These are phyloP conservation scores for Cylindrodendrum hubeiense DNA, from an alignment of 2,329 filamentous ascomycete genomes.

Conservation along the genomic window DNA sequence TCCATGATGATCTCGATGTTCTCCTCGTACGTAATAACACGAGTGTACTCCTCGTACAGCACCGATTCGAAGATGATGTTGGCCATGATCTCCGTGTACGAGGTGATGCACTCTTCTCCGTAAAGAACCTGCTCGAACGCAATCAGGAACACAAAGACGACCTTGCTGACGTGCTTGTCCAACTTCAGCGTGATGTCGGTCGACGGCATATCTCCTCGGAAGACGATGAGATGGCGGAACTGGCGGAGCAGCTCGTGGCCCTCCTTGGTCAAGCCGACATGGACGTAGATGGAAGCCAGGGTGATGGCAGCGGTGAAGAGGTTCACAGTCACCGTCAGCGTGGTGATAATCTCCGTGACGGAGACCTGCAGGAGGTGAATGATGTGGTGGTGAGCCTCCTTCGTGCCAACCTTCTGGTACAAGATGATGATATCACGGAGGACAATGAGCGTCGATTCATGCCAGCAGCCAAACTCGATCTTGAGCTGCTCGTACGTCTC, in stretches of 20 bases:
- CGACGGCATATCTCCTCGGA: conserved; percentile 50
- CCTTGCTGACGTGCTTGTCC: conserved; percentile 49
- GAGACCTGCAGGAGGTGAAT: conserved; percentile 54
- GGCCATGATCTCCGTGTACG: conserved; percentile 56
- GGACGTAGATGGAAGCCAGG: conserved; percentile 60
- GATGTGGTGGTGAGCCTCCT: conserved; percentile 54
- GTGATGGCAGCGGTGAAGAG: conserved; percentile 62
- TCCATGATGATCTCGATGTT: conserved; percentile 38
- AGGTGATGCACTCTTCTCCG: conserved; percentile 46
- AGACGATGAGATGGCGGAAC: conserved; percentile 63
- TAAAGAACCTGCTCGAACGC: conserved; percentile 57
- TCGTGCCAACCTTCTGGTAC: conserved; percentile 53
- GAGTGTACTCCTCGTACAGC: conserved; percentile 41
- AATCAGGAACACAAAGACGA: conserved; percentile 59
- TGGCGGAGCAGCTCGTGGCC: conserved; percentile 60
- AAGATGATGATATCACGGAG: conserved; percentile 57
- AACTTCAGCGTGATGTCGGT: conserved; percentile 54
- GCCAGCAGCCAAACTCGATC: conserved; percentile 59
- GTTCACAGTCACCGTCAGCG: conserved; percentile 53
- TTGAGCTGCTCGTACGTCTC: conserved; percentile 59
- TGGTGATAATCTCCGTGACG: conserved; percentile 55
- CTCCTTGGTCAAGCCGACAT: conserved; percentile 53
- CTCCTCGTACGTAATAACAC: conserved; percentile 35
- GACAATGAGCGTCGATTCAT: conserved; percentile 57
- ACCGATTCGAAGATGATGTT: conserved; percentile 41